Evolutionary conservation across 2,329 filamentous ascomycete species (phyloP).

Genomic region (Alternaria consortialis): DNA sequence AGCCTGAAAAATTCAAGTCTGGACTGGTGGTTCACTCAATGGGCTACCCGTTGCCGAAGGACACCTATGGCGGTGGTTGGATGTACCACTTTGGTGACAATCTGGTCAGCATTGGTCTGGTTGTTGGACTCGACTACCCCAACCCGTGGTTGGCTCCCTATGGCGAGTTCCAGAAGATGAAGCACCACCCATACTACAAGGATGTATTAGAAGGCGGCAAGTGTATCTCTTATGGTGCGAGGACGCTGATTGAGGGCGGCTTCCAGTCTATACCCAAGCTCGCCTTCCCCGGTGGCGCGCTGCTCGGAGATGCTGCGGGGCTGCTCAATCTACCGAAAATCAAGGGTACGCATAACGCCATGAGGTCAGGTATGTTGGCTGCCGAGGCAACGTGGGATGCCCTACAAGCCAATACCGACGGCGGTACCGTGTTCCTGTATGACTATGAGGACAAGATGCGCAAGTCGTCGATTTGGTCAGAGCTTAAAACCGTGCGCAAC

Average conservation of each 20-base stretch:
- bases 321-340: constrained; percentile 98
- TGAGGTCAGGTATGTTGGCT: constrained; percentile 96
- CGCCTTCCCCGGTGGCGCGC: constrained; percentile 91
- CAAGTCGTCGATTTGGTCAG: constrained; percentile 88
- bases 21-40: constrained; percentile 88
- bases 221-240: constrained; percentile 94
- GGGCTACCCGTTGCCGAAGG: constrained; percentile 86
- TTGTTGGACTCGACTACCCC: constrained; percentile 92
- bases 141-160: constrained; percentile 98
- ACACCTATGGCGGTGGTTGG: constrained; percentile 97
- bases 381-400: constrained; percentile 89
- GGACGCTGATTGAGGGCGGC: constrained; percentile 90
- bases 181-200: constrained; percentile 92
- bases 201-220: constrained; percentile 92
- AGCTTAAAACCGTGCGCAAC: constrained; percentile 94
- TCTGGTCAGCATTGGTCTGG: constrained; percentile 88
- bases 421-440: constrained; percentile 85
- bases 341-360: constrained; percentile 97
- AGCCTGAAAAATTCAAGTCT: constrained; percentile 89
- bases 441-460: constrained; percentile 92
- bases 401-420: constrained; percentile 63
- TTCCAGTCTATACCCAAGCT: constrained; percentile 98
- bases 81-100: constrained; percentile 99
- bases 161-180: constrained; percentile 97
- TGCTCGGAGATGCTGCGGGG: constrained; percentile 95